Base-by-base conservation (phyloP, 2,329 filamentous ascomycete genomes). In the Didymella glomerata region DNA sequence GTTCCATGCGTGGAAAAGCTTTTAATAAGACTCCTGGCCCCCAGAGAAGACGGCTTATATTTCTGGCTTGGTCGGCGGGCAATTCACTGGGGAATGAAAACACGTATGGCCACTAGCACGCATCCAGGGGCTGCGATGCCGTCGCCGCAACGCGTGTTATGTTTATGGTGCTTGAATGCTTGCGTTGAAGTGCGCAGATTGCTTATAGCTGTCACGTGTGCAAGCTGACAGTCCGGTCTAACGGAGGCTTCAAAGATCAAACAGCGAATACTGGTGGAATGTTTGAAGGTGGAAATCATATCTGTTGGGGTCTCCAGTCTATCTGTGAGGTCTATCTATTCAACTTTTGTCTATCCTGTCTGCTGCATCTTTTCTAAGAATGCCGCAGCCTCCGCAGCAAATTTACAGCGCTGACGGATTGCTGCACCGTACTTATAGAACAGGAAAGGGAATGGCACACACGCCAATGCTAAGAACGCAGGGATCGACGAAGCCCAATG, bases 361-460 rank as follows among this genome's bases (percentile, higher is more conserved):
- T 56, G 30, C 48, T 52, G 77, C 61, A 83, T 67, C 48, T 76
- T 76, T 38, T 72, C 72, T 71, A 89, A 79, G 53, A 89, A 83
- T 8, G 79, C 80, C 25, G 87, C 86, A 4, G 88, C 86, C 74
- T 91, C 84, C 11, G 85, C 82, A 5, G 89, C 86, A 68, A 83
- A 92, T 77, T 88, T 87, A 81, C 89, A 91, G 65, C 80, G 84
- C 71, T 81, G 77, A 13, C 90, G 82, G 65, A 92, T 88, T 38
- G 60, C 20, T 7, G 73, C 78, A 28, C 90, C 90, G 72, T 90
- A 91, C 65, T 83, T 86, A 77, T 89, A 90, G 74, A 93, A 90
- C 13, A 93, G 72, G 73, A 90, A 88, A 0, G 90, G 90, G 70
- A 90, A 67, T 2, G 66, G 68, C 3, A 80, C 70, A 45, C 78